These are phyloP conservation scores for Penicillium sp. DNA, from an alignment of 2,329 filamentous ascomycete species.

Conservation along the genomic window DNA sequence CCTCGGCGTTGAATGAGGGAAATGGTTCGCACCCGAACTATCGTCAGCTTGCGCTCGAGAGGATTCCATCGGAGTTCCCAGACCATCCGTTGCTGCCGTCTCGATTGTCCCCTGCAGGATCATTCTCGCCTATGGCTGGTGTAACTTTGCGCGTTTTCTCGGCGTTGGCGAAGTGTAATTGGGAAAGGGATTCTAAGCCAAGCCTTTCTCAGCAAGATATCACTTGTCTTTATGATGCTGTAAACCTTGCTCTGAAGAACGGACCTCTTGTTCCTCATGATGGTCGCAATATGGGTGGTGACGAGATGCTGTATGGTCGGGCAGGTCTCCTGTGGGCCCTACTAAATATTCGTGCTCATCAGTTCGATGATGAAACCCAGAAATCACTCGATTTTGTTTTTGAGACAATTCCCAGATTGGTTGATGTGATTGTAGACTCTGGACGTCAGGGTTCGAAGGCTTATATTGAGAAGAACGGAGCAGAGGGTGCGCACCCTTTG, in stretches of 20 bases:
- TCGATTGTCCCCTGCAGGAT: slow-evolving; percentile 36
- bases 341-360: slow-evolving; percentile 34
- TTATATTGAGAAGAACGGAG: slow-evolving; percentile 32
- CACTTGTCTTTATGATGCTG: slow-evolving; percentile 27
- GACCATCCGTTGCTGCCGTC: slow-evolving; percentile 28
- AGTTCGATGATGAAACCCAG: slow-evolving; percentile 20
- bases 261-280: slow-evolving; percentile 26
- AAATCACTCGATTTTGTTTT: slow-evolving; percentile 26
- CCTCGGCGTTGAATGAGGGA: slow-evolving; percentile 21
- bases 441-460: slow-evolving; percentile 34
- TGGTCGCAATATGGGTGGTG: slow-evolving; percentile 33
- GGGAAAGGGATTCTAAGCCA: slow-evolving; percentile 3
- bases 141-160: slow-evolving; percentile 30
- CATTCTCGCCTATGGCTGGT: slow-evolving; percentile 30
- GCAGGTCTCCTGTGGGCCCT: slow-evolving; percentile 39
- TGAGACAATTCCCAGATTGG: slow-evolving; percentile 29
- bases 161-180: slow-evolving; percentile 10
- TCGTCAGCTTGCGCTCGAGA: slow-evolving; percentile 27
- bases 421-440: slow-evolving; percentile 35
- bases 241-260: slow-evolving; percentile 32
- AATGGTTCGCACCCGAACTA: slow-evolving; percentile 23
- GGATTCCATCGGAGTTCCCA: slow-evolving; percentile 26
- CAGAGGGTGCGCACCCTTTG: slow-evolving; percentile 34
- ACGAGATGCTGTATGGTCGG: slow-evolving; percentile 43
- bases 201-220: slow-evolving; percentile 31